Conservation (phyloP, 495 filamentous ascomycete species). For the Geopyxis carbonaria region DNA sequence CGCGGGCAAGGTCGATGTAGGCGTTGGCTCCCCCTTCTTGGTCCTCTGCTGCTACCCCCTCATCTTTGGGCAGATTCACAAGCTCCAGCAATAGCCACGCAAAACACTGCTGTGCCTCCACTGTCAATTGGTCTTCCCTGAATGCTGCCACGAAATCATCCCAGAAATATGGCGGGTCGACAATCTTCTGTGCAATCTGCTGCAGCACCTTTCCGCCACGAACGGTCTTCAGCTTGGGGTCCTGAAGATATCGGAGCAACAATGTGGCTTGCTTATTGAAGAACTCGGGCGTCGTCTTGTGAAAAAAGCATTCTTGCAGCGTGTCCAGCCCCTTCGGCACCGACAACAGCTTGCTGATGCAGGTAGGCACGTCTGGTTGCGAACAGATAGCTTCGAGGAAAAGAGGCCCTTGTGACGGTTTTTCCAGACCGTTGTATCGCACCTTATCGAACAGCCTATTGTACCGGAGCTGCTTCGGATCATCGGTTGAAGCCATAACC, state of each 20-base stretch:
- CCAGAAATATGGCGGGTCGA: constrained; percentile 47
- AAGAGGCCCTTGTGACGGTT: constrained; percentile 11
- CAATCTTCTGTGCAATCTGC: constrained; percentile 35
- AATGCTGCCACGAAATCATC: constrained; percentile 35
- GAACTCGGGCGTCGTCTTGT: constrained; percentile 35
- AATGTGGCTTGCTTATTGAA: constrained; percentile 31
- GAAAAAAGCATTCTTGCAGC: constrained; percentile 33
- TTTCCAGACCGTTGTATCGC: no score
- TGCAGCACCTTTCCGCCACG: constrained; percentile 39
- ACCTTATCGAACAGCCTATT: no score
- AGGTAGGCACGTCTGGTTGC: constrained; percentile 33
- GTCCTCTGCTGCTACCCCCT: no score
- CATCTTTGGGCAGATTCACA: constrained; percentile 33
- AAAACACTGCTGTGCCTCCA: constrained; percentile 31
- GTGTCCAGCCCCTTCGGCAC: constrained; percentile 32
- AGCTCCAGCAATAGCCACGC: constrained; percentile 45
- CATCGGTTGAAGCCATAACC: no score
- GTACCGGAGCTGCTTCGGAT: no score
- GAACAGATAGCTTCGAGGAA: constrained; percentile 44
- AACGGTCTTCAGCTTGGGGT: constrained; percentile 35
- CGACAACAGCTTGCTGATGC: constrained; percentile 39
- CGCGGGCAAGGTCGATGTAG: constrained; percentile 24
- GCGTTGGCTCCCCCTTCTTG: constrained; percentile 14
- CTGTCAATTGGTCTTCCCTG: constrained; percentile 26
- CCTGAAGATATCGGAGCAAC: constrained; percentile 28